phyloP scores from a whole-genome alignment of 805 yeast genomes.

The Suhomyces sp. region DNA sequence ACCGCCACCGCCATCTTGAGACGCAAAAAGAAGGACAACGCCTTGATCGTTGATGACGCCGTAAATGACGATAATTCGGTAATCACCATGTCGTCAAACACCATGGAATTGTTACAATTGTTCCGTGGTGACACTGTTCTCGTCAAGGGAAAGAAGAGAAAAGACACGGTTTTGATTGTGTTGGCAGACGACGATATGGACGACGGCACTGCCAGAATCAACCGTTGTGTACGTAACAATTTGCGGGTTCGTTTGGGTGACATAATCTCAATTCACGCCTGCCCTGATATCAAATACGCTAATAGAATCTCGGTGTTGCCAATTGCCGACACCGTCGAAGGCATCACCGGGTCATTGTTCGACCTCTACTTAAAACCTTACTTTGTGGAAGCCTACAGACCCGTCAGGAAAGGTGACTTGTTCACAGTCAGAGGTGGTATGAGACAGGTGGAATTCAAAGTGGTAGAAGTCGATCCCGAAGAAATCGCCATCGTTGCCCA shows the following conservation, averaged over 20 bases:
- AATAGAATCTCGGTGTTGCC: conserved; percentile 92
- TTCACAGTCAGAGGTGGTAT: conserved; percentile 97
- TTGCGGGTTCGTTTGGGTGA: conserved; percentile 93
- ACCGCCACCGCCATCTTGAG: conserved; percentile 97
- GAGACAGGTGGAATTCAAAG: conserved; percentile 99
- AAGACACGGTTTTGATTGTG: conserved; percentile 94
- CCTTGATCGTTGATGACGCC: conserved; percentile 94
- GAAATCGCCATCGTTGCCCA: conserved; percentile 98
- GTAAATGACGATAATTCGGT: conserved; percentile 96
- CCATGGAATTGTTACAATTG: conserved; percentile 91
- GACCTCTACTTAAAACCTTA: conserved; percentile 97
- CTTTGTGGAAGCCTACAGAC: conserved; percentile 98
- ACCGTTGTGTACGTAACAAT: conserved; percentile 95
- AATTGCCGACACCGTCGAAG: conserved; percentile 97
- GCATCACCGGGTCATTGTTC: conserved; percentile 92
- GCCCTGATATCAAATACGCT: conserved; percentile 98
- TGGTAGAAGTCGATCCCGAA: conserved; percentile 96
- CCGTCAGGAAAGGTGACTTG: conserved; percentile 95
- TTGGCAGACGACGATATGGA: conserved; percentile 95
- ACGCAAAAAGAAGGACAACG: conserved; percentile 96
- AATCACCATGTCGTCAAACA: conserved; percentile 89
- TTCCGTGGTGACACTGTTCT: conserved; percentile 98
- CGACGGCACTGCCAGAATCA: conserved; percentile 90
- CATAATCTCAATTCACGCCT: conserved; percentile 84
- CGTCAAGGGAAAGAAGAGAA: conserved; percentile 97